Conservation (phyloP, 768 basidiomycete genomes). For the Hypholoma sublateritium region DNA sequence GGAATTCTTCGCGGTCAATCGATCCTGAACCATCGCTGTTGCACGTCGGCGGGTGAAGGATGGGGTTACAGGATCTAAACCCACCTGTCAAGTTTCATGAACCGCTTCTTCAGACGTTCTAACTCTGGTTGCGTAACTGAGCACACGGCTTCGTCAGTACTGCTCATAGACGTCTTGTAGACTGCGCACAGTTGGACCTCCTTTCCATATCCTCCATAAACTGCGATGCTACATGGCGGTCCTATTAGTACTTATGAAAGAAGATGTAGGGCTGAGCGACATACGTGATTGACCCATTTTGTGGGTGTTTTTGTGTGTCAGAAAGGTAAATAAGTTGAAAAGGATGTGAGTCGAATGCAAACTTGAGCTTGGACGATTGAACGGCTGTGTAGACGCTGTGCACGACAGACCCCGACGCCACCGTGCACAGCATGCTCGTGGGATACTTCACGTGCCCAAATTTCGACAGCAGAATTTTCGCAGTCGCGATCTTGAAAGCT, state of each 20-base stretch:
- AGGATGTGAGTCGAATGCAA: no score
- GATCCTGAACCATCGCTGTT: conserved; percentile 92
- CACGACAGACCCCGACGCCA: background rate
- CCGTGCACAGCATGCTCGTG: background rate
- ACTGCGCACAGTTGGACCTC: conserved; percentile 90
- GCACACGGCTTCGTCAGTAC: conserved; percentile 7
- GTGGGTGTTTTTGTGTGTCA: background rate
- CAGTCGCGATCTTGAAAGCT: background rate
- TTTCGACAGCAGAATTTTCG: background rate
- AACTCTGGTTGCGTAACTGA: conserved; percentile 93
- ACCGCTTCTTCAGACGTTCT: conserved; percentile 95
- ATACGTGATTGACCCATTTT: conserved; percentile 85
- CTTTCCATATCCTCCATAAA: conserved; percentile 98
- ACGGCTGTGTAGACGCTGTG: background rate
- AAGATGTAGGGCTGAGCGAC: conserved; percentile 19
- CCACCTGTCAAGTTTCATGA: conserved; percentile 98
- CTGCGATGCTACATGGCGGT: conserved; percentile 64
- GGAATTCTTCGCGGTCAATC: conserved; percentile 97
- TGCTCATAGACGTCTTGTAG: background rate
- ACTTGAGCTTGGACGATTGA: no score
- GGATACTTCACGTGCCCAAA: background rate
- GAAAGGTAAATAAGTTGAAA: no score
- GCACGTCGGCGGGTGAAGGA: background rate
- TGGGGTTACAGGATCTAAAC: background rate
- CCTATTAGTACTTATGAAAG: conserved; percentile 1